A percentile compares a stretch with the other conserved stretches of the same genome.
phyloP scores from a whole-genome alignment of 352 stramenopile genomes.

The Pythium aquatile region DNA sequence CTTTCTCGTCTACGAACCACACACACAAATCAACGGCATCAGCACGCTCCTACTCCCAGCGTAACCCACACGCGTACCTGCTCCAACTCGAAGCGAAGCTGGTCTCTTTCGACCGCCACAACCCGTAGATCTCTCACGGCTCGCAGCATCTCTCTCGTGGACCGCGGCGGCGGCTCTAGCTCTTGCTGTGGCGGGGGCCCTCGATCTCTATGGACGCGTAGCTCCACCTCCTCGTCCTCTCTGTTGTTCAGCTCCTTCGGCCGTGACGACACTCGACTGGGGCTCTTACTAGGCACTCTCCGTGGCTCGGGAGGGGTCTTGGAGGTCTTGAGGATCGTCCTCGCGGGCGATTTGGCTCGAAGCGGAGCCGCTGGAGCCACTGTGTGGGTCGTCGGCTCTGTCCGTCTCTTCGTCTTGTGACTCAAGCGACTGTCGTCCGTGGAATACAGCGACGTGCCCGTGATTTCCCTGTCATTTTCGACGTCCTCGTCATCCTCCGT shows the following conservation, averaged over 20 bases:
- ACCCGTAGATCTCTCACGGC: slow-evolving; percentile 57
- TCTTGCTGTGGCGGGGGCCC: not conserved
- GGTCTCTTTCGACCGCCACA: slow-evolving; percentile 69
- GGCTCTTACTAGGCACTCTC: slow-evolving; percentile 1
- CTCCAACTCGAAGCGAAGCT: slow-evolving; percentile 75
- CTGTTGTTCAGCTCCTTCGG: not conserved
- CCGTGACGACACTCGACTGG: not conserved
- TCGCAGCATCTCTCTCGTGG: slow-evolving; percentile 24
- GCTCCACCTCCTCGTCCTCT: slow-evolving; percentile 1
- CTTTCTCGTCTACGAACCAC: slow-evolving; percentile 38
- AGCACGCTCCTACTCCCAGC: not conserved
- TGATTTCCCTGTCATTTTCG: not conserved
- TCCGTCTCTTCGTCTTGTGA: not conserved
- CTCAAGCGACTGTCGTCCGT: not conserved
- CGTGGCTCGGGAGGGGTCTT: not conserved
- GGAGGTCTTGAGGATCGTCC: slow-evolving; percentile 25
- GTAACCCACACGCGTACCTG: slow-evolving; percentile 28
- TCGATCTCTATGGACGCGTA: slow-evolving; percentile 29
- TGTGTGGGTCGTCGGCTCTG: not conserved
- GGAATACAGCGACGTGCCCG: slow-evolving; percentile 9
- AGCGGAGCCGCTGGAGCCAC: not conserved
- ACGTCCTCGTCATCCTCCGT: slow-evolving; percentile 15
- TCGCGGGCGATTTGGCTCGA: slow-evolving; percentile 19
- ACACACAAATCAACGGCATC: not conserved
- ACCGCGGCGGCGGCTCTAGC: slow-evolving; percentile 9